Percentiles rank a stretch among this genome's conserved stretches.
Evolutionary conservation across 495 filamentous ascomycete species (phyloP).

Genomic region (Penicilliopsis zonata): DNA sequence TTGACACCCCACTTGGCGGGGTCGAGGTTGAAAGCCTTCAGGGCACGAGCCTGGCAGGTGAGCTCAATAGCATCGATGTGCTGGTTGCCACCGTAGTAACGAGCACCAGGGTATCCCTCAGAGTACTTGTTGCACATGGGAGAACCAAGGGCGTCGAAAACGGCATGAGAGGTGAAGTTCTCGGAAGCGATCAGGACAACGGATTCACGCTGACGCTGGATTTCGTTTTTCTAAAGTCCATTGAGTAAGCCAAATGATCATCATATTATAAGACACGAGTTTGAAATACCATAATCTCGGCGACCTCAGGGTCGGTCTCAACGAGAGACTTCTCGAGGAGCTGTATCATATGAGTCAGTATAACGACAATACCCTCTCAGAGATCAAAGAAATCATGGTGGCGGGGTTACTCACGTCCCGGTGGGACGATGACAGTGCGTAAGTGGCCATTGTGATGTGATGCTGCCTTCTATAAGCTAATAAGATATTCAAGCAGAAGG

Average conservation of each 20-base stretch:
- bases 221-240: conserved; percentile 65
- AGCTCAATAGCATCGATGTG: conserved; percentile 95
- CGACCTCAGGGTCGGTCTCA: conserved; percentile 82
- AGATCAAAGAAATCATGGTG: not conserved
- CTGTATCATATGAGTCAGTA: conserved; percentile 47
- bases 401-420: conserved; percentile 54
- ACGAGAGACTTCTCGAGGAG: conserved; percentile 82
- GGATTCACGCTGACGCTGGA: conserved; percentile 95
- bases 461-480: conserved; percentile 5
- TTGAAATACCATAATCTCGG: conserved; percentile 71
- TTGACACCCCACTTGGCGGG: conserved; percentile 95
- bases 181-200: conserved; percentile 98
- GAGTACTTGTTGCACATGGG: conserved; percentile 99
- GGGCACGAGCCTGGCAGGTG: conserved; percentile 89
- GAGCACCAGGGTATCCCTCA: conserved; percentile 93
- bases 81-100: conserved; percentile 99
- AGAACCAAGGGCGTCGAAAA: conserved; percentile 90
- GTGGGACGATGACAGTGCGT: conserved; percentile 83
- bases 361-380: conserved; percentile 8
- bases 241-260: not conserved
- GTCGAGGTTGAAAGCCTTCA: conserved; percentile 83
- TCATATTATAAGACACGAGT: not conserved
- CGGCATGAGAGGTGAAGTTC: conserved; percentile 97
- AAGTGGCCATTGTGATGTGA: conserved; percentile 45
- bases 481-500: not conserved